These are phyloP conservation scores for Trichosporon inkin DNA, from an alignment of 1,284 basidiomycete species.

Conservation along the genomic window DNA sequence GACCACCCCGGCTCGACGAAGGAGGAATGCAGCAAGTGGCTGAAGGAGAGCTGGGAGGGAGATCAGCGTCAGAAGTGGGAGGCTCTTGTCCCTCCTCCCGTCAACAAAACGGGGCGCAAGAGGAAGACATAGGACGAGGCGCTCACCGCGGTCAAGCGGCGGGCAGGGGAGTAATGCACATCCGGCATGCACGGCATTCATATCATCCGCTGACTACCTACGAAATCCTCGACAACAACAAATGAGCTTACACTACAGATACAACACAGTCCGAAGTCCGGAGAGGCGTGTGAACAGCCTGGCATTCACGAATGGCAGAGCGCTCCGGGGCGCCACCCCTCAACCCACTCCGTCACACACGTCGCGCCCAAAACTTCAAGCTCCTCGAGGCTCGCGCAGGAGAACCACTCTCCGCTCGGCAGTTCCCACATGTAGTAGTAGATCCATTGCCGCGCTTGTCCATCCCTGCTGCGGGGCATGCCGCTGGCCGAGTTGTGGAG, in stretches of 20 bases:
- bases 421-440: slow-evolving; percentile 3
- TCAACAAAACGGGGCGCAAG: slow-evolving; percentile 16
- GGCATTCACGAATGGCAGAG: not conserved
- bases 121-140: slow-evolving; percentile 10
- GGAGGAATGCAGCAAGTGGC: slow-evolving; percentile 66
- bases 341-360: not conserved
- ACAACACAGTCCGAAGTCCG: not conserved
- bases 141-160: slow-evolving; percentile 7
- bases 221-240: not conserved
- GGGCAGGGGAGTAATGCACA: not conserved
- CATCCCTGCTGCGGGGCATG: too few species aligned
- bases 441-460: not conserved
- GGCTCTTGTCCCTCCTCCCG: slow-evolving; percentile 11
- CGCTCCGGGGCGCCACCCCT: not conserved
- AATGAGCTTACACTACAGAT: not conserved
- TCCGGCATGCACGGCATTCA: slow-evolving; percentile 1
- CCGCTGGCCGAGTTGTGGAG: not conserved
- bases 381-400: not conserved
- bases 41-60: slow-evolving; percentile 50
- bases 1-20: slow-evolving; percentile 63
- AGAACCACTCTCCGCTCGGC: not conserved
- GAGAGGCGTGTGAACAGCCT: not conserved
- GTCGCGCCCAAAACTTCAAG: not conserved
- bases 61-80: slow-evolving; percentile 19
- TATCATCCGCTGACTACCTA: not conserved